Evolutionary conservation across 331 rosid species (phyloP), one percentile per base, ranked within the genome.

Genomic region (Acacia concinna): DNA sequence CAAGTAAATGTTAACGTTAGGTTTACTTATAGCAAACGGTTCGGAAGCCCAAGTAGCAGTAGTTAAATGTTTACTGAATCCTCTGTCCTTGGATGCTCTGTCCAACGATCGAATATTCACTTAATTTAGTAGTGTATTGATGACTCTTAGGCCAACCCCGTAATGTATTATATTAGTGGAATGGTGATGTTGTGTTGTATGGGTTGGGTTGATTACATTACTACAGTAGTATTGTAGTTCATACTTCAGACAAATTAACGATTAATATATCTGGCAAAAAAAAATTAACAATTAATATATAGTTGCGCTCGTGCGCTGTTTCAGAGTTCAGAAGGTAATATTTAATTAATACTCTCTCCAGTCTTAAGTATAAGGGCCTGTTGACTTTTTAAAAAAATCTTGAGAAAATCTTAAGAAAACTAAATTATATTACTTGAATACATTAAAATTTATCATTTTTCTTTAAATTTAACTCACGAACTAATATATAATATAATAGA

Each of bases 1-100:
- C 34, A 41, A 13, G 25, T 43, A 68, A 13, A 41, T 69, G 21
- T 69, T 43, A 54, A 40, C 27, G 71, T 67, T 40, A 68, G 34
- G 11, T 44, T 40, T 35, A 17, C 47, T 68, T 40, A 5, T 40
- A 15, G 13, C 32, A 40, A 12, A 21, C 40, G n/a, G 34, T 20
- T 10, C 46, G 30, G 46, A 65, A 65, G 20, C 28, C 27, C 34
- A 65, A 65, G 71, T 40, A 23, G 40, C 52, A 0, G 52, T 21
- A n/a, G 18, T 4, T 71, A 1, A 7, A 13, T 51, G 59, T 57
- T 57, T 23, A 13, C 35, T 27, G 66, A 27, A 13, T 59, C 14
- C 14, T 59, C 35, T 25, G 66, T 72, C 88, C 41, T 85, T 75
- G 91, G 88, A 82, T 89, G 41, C 88, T 74, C 85, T 86, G 83